Evolutionary conservation across 768 basidiomycete species (phyloP), one percentile per base, ranked within the genome.

Genomic region (Russula vinacea): DNA sequence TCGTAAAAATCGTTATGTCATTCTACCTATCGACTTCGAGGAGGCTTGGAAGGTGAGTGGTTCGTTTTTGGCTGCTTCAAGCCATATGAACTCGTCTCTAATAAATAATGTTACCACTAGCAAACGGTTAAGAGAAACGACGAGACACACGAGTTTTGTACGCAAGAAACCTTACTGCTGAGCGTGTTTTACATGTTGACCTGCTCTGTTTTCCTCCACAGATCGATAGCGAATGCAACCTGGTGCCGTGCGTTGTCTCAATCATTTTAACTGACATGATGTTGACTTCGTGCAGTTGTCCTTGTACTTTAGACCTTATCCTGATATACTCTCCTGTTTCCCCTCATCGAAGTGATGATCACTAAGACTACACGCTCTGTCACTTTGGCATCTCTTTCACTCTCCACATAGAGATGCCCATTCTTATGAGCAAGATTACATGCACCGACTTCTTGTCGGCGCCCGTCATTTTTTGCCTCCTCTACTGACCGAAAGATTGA

Each of bases 41-140:
- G 96, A 98, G 76, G 94, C 94, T 73, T 99, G 95, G 95, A 98
- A 98, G 83, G 94, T 96, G 69, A 72, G 91, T 84, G 82, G 68
- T 88, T 86, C 80, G 73, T 26, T 63, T 53, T 37, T 69, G 83
- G 73, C 80, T 82, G 29, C 2, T 29, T 29, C 29, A 29, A 82
- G 77, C 70, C 68, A 16, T 40, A 56, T 58, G 75, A 75, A 73
- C 74, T 56, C 69, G 55, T 52, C 56, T 29, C 39, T 47, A 22
- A 47, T 66, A n/a, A 64, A 9, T 35, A 5, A 35, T 56, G 50
- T 37, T 53, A 39, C 45, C 29, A 69, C 74, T 80, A 97, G 94
- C 89, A 94, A 89, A 91, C 88, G 39, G 93, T 98, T 85, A 98
- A 98, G 81, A 84, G 91, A 71, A 84, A 85, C 47, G 93, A 98